These are phyloP conservation scores for Fusarium citri DNA, from an alignment of 2,329 filamentous ascomycete species.

Conservation along the genomic window DNA sequence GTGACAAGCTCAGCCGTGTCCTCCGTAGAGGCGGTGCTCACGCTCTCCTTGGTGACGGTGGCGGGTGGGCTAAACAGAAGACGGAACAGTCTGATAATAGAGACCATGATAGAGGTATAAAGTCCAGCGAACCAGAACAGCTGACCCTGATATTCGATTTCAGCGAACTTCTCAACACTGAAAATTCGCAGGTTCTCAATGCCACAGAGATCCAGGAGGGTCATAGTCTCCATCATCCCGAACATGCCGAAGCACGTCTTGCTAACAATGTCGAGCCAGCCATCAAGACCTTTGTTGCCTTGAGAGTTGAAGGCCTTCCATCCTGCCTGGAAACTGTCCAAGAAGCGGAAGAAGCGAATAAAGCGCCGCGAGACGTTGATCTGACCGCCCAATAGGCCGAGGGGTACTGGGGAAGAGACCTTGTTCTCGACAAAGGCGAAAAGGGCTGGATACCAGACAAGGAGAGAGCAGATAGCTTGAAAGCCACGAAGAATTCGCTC, in stretches of 20 bases:
- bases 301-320: slow-evolving; percentile 55
- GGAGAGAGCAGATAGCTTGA: slow-evolving; percentile 63
- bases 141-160: slow-evolving; percentile 69
- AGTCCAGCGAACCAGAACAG: slow-evolving; percentile 77
- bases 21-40: slow-evolving; percentile 45
- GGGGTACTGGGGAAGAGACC: slow-evolving; percentile 49
- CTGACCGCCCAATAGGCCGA: slow-evolving; percentile 53
- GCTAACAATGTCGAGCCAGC: slow-evolving; percentile 65
- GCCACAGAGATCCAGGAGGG: slow-evolving; percentile 65
- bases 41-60: slow-evolving; percentile 47
- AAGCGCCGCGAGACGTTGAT: slow-evolving; percentile 67
- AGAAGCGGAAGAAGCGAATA: slow-evolving; percentile 76
- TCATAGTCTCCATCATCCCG: slow-evolving; percentile 73
- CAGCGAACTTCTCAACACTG: slow-evolving; percentile 59
- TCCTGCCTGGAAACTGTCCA: slow-evolving; percentile 68
- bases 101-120: slow-evolving; percentile 60
- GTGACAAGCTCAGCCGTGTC: slow-evolving; percentile 30
- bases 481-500: slow-evolving; percentile 70
- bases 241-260: slow-evolving; percentile 74
- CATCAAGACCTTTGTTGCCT: slow-evolving; percentile 48
- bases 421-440: slow-evolving; percentile 51
- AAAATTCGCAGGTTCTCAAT: slow-evolving; percentile 63
- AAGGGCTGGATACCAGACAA: slow-evolving; percentile 58
- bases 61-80: slow-evolving; percentile 53
- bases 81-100: slow-evolving; percentile 56